Evolutionary conservation across 2,329 filamentous ascomycete species (phyloP), one percentile per base, ranked within the genome.

Genomic region (Pseudogymnoascus sp.): DNA sequence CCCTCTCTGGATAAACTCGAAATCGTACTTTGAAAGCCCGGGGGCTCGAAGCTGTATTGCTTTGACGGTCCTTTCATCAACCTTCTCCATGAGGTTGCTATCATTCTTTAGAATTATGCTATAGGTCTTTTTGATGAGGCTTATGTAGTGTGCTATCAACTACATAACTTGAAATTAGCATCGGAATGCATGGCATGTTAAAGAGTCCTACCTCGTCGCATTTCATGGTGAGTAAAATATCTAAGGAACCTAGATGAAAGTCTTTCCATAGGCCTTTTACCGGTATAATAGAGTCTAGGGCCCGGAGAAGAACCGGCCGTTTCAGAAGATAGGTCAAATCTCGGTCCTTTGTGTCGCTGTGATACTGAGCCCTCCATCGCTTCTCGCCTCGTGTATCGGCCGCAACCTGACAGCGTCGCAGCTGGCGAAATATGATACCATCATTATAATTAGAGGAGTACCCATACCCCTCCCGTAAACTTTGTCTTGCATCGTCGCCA

Each of bases 101-200:
- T 63, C 41, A 30, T 22, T 47, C 43, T 41, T 18, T 47, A 65
- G 41, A 38, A 65, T 61, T 57, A 25, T 15, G 8, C 37, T 61
- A 25, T 35, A 38, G 11, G 50, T 41, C 14, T n/a, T 30, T 33
- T 60, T 41, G 15, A 63, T 63, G 12, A 7, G 37, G 4, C 35
- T 35, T 12, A 64, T 64, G 50, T 58, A 64, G 37, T 36, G n/a
- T 7, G 33, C 25, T 15, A 64, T 64, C 53, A 61, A 59, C 57
- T 64, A 33, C 53, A 12, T 9, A 9, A 12, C 12, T 12, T 36
- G 35, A 9, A 36, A 36, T 12, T 36, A 36, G 12, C 12, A 11
- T 14, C 2, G 12, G 35, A 9, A 11, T 11, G 9, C 11, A 36
- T 36, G 35, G 35, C 6, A 2, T 37, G 35, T 37, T 4, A 18